phyloP scores from a whole-genome alignment of 345 rosid genomes.

The Moringa oleifera region DNA sequence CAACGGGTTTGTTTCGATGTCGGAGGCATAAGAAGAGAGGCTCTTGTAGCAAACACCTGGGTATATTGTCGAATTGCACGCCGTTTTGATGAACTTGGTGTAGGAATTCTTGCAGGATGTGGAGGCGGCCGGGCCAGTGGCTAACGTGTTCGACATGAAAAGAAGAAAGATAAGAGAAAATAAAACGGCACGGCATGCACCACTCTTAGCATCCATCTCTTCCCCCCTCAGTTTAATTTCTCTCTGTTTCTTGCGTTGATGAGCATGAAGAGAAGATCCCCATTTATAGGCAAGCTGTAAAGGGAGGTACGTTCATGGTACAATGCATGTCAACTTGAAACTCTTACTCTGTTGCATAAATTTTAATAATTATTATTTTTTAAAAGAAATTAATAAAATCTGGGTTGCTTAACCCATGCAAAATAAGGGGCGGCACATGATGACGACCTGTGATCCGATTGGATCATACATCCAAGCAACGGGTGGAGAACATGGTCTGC shows the following conservation, averaged over 20 bases:
- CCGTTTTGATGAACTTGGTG: constrained; percentile 41
- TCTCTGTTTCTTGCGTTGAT: constrained; percentile 6
- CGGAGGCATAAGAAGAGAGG: constrained; percentile 43
- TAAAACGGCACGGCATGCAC: background rate
- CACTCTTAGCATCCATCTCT: constrained; percentile 13
- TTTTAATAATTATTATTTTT: too few relatives aligned
- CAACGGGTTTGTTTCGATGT: constrained; percentile 42
- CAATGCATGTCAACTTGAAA: too few relatives aligned
- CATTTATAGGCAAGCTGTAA: background rate
- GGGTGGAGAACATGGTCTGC: too few relatives aligned
- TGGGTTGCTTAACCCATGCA: too few relatives aligned
- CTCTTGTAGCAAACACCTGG: constrained; percentile 49
- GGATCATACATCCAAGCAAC: too few relatives aligned
- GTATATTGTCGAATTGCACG: constrained; percentile 50
- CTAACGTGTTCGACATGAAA: constrained; percentile 9
- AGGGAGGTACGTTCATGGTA: too few relatives aligned
- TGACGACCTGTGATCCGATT: too few relatives aligned
- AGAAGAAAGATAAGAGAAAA: constrained; percentile 16
- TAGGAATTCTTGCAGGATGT: constrained; percentile 24
- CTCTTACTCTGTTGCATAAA: too few relatives aligned
- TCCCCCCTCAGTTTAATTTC: background rate
- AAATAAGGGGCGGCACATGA: too few relatives aligned
- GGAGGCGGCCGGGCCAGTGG: too few relatives aligned
- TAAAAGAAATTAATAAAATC: too few relatives aligned
- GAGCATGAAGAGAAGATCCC: constrained; percentile 2